Base-by-base conservation (phyloP, 805 yeast genomes). In the Clavispora carvajalis region DNA sequence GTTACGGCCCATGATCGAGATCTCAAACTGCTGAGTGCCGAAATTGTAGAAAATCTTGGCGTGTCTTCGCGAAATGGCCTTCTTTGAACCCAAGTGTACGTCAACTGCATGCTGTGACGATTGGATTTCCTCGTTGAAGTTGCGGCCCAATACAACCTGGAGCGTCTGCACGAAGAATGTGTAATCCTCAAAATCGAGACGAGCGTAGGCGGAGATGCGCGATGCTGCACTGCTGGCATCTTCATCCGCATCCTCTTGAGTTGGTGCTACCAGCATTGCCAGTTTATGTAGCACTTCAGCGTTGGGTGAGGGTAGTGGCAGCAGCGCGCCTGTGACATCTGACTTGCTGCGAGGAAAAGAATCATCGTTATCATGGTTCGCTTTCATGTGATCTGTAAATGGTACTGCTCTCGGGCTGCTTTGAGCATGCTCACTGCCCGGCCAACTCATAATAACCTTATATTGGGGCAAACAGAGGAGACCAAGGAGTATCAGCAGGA, bases 11-110 rank as follows among this genome's bases (percentile, higher is more conserved):
- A 90, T 71, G 2, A 93, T 89, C 7, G 95, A 82, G 34, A 93
- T 67, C 62, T 93, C 99, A 57, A 93, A 93, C 48, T 95, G 67
- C 58, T 91, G 98, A 3, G 95, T 89, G 3, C 96, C 98, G 63
- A 93, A 93, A 59, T 93, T 93, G 67, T 91, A 93, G 59, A 90
- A 91, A 12, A 93, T 91, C 62, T 87, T 90, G 4, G 98, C 99
- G 62, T 93, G 99, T 44, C 88, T 73, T 57, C 99, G 69, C 5
- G 96, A 88, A 13, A 93, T 88, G 8, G 97, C 95, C 66, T 93
- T 93, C 31, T 90, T 85, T 11, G 86, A 79, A 8, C 96, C 95
- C 33, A 93, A 64, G 66, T 93, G 96, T 33, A 93, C 96, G 65
- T 91, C 99, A 9, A 91, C 86, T 4, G 85, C 76, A 52, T 84